Evolutionary conservation across 176 grass and related monocot species (phyloP).

Genomic region (Otatea glauca): DNA sequence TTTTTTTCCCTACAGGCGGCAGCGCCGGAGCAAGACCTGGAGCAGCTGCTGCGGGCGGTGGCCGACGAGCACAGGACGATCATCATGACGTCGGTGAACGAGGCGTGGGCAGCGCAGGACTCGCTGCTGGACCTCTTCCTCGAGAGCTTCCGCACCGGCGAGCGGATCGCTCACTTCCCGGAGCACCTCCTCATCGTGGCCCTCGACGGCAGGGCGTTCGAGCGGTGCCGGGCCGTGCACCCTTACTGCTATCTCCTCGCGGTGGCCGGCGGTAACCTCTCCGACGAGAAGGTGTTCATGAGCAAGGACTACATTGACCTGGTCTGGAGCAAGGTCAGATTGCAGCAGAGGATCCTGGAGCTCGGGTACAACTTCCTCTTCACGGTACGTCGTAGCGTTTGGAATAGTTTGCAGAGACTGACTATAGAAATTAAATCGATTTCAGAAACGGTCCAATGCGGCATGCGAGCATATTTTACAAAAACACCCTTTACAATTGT

Average conservation of each 20-base stretch:
- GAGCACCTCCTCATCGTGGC: slow-evolving; percentile 76
- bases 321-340: slow-evolving; percentile 81
- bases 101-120: slow-evolving; percentile 67
- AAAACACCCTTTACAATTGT: neutral
- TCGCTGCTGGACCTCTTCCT: slow-evolving; percentile 85
- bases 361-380: slow-evolving; percentile 95
- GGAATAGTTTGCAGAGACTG: neutral
- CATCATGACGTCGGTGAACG: slow-evolving; percentile 87
- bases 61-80: slow-evolving; percentile 69
- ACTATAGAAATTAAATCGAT: neutral
- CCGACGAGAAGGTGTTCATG: slow-evolving; percentile 79
- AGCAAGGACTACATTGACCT: slow-evolving; percentile 76
- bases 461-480: neutral
- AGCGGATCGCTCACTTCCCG: slow-evolving; percentile 54
- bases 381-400: slow-evolving; percentile 53
- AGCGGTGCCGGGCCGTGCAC: slow-evolving; percentile 64
- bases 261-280: slow-evolving; percentile 45
- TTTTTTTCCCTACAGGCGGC: slow-evolving; percentile 6
- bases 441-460: neutral
- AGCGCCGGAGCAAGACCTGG: slow-evolving; percentile 29
- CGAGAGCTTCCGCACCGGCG: slow-evolving; percentile 65
- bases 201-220: slow-evolving; percentile 56
- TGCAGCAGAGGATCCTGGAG: slow-evolving; percentile 75
- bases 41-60: slow-evolving; percentile 56
- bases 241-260: slow-evolving; percentile 71